Evolutionary conservation across 163 green algal genomes (phyloP), one percentile per base, ranked within the genome.

Genomic region (Chlorella variabilis): DNA sequence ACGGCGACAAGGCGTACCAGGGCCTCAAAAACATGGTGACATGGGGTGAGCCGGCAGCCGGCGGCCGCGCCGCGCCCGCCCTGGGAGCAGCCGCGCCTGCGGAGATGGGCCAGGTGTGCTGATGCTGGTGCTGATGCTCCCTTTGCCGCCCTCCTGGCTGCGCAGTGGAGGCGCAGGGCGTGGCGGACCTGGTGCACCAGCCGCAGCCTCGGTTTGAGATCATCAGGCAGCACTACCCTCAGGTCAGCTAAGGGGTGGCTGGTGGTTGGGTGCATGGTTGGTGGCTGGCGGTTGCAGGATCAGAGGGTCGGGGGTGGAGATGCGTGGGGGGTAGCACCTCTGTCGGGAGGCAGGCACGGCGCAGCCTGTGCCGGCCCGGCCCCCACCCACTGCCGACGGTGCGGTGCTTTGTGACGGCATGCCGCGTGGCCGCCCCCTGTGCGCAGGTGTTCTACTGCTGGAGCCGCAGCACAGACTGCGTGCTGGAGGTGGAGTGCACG

Each of bases 401-500:
- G n/a, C n/a, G n/a, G n/a, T n/a, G n/a, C n/a, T n/a, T n/a, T n/a
- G n/a, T n/a, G n/a, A n/a, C n/a, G n/a, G n/a, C n/a, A n/a, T n/a
- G n/a, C n/a, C n/a, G n/a, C n/a, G n/a, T n/a, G n/a, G n/a, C n/a
- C n/a, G n/a, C n/a, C n/a, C n/a, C 20, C 23, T 71, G 34, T n/a
- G 20, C n/a, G 54, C 38, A 80, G 73, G 73, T 80, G 2, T 80
- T 80, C 54, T 80, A 80, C 56, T 66, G 31, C 56, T 84, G 68
- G 78, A 59, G 23, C 68, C 42, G 33, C 29, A 31, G 13, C 7
- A 31, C 49, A 20, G 78, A 76, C 31, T 71, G 38, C 13, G 29
- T 78, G 56, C 67, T 84, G 31, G 78, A 84, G 68, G 67, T 84
- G 29, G 78, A 84, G 78, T 78, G 68, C 78, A 66, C 73, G 31